Base-by-base conservation (phyloP, 139 green algal genomes). In the Zygnema cylindricum region DNA sequence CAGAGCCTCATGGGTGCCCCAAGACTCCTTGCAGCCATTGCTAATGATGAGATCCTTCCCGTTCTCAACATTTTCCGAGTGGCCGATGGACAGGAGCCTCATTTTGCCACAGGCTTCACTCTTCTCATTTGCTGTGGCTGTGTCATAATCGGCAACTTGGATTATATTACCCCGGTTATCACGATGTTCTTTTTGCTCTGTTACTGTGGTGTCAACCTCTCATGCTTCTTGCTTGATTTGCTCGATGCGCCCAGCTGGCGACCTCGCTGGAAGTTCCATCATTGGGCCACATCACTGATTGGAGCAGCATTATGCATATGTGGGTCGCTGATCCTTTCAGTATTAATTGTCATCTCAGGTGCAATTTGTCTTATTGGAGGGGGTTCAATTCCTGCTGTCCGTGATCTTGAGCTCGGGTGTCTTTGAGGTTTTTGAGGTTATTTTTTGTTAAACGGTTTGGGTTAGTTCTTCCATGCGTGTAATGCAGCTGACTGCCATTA, bases 161-260 rank as follows among this genome's bases (percentile, higher is more conserved):
- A 93, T 41, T 82, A 92, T 36, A 92, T 93, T 57, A 93, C 89
- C 33, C 89, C 89, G 0, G 75, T 92, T 36, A 93, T 93, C 77
- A 93, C 89, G 35, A 93, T 93, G 89, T 93, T 93, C 75, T 93
- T 93, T 77, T 81, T 93, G 55, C 77, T 93, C 30, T 93, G 89
- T 43, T 93, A 93, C 35, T 69, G 33, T 36, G 89, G 89, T 32
- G 89, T 93, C 32, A 93, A 93, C 77, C 42, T 92, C 22, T 82
- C 38, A n/a, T 93, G 89, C 89, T 89, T 92, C 43, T 77, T 93
- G 16, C 87, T 93, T n/a, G 89, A 89, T 25, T 36, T 93, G 23
- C 55, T 93, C 43, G 76, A 92, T 43, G 57, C 89, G 35, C 89
- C 89, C 1, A 92, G 81, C 16, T 93, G 89, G 89, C 89, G 89